Evolutionary conservation across 495 filamentous ascomycete genomes (phyloP).

Genomic region (Tirmania nivea): DNA sequence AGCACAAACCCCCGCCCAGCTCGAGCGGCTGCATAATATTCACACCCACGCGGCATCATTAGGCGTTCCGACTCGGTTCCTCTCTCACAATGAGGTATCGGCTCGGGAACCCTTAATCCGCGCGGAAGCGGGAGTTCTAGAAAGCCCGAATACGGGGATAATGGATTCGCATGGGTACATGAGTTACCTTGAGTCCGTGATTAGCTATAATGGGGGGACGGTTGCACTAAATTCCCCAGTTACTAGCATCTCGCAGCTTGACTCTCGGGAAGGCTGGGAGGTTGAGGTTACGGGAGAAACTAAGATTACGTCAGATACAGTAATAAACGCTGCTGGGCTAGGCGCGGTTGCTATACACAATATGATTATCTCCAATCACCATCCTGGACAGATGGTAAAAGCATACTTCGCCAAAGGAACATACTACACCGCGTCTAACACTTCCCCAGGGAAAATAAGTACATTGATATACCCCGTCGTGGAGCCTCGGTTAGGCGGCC

Average conservation of each 20-base stretch:
- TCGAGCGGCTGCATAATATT: slow-evolving; percentile 39
- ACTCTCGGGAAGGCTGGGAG: slow-evolving; percentile 15
- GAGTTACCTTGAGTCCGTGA: slow-evolving; percentile 46
- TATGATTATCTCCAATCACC: slow-evolving; percentile 40
- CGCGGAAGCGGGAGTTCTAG: slow-evolving; percentile 48
- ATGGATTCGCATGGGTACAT: slow-evolving; percentile 73
- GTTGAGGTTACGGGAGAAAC: slow-evolving; percentile 9
- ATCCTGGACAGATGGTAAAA: slow-evolving; percentile 26
- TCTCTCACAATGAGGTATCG: slow-evolving; percentile 37
- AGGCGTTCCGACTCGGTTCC: slow-evolving; percentile 50
- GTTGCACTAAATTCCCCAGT: slow-evolving; percentile 42
- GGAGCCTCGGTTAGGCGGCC: slow-evolving; percentile 51
- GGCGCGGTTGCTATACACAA: slow-evolving; percentile 58
- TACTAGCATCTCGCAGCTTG: slow-evolving; percentile 30
- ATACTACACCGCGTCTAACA: slow-evolving; percentile 64
- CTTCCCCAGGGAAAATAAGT: slow-evolving; percentile 36
- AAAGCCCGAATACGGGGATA: slow-evolving; percentile 70
- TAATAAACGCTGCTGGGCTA: slow-evolving; percentile 76
- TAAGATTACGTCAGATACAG: slow-evolving; percentile 44
- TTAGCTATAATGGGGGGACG: slow-evolving; percentile 63
- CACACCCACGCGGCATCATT: slow-evolving; percentile 44
- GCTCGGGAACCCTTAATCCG: slow-evolving; percentile 51
- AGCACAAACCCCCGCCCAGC: slow-evolving; percentile 54
- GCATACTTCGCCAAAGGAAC: slow-evolving; percentile 83
- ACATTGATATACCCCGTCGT: slow-evolving; percentile 79